Percentiles rank a stretch among this genome's conserved stretches.
These are phyloP conservation scores for Leucocoprinus sp. DNA, from an alignment of 768 basidiomycete genomes.

Conservation along the genomic window DNA sequence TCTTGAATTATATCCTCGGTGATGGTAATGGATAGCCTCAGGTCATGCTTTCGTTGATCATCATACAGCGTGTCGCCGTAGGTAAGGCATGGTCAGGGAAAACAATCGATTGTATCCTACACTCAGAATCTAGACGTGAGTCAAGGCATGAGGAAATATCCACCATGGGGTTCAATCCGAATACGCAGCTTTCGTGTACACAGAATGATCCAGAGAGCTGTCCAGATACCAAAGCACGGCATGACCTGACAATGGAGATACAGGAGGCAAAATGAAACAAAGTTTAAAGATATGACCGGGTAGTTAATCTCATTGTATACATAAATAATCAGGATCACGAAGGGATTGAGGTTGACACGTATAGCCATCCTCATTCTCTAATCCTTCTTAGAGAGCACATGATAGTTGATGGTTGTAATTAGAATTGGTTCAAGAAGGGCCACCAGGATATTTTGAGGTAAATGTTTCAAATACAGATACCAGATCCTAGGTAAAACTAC, in stretches of 20 bases:
- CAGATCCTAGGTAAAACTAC: not conserved
- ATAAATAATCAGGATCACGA: no score
- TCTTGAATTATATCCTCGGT: not conserved
- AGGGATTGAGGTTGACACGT: no score
- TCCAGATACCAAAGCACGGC: not conserved
- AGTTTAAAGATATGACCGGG: not conserved
- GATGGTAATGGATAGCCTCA: not conserved
- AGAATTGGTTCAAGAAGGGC: no score
- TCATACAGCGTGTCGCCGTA: conserved; percentile 5
- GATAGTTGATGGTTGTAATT: no score
- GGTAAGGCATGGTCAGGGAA: conserved; percentile 9
- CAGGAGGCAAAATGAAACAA: not conserved
- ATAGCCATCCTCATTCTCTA: no score
- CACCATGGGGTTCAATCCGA: conserved; percentile 9
- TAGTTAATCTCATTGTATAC: no score
- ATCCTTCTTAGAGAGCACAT: no score
- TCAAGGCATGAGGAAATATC: conserved; percentile 2
- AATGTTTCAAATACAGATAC: no score
- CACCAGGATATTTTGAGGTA: no score
- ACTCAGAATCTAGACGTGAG: not conserved
- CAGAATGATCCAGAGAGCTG: conserved; percentile 4
- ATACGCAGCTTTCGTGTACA: conserved; percentile 2
- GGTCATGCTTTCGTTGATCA: conserved; percentile 2
- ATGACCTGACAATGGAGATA: not conserved
- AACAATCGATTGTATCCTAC: conserved; percentile 6